A percentile compares a stretch with the other conserved stretches of the same genome.
These are phyloP conservation scores for Boletellus sp. DNA, from an alignment of 1,284 basidiomycete genomes.

Conservation along the genomic window DNA sequence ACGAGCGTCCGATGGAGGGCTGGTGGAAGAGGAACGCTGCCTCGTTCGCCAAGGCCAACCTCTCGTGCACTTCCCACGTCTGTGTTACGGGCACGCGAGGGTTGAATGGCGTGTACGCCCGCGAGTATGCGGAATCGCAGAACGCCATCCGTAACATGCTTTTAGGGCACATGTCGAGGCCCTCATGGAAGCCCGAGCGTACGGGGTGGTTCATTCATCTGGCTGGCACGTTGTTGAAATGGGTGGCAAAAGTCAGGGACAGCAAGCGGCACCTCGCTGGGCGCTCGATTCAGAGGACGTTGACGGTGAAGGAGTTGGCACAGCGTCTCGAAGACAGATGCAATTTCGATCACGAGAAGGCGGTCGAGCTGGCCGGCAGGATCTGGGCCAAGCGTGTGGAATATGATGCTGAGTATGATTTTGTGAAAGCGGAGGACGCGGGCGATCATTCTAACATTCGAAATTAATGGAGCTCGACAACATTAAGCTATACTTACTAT, in stretches of 20 bases:
- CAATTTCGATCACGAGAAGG: constrained; percentile 13
- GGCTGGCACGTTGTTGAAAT: constrained; percentile 21
- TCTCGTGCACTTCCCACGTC: constrained; percentile 20
- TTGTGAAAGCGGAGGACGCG: constrained; percentile 8
- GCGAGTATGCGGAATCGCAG: constrained; percentile 16
- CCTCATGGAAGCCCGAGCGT: constrained; percentile 20
- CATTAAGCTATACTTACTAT: not conserved
- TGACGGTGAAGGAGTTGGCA: constrained; percentile 19
- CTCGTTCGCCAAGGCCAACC: constrained; percentile 5
- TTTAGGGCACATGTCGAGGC: constrained; percentile 12
- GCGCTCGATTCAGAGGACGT: not conserved
- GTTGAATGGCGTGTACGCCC: constrained; percentile 8
- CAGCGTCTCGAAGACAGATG: constrained; percentile 17
- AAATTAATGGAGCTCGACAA: not conserved
- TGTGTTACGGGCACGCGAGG: constrained; percentile 24
- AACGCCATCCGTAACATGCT: constrained; percentile 17
- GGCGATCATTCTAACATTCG: not conserved
- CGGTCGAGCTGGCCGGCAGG: constrained; percentile 10
- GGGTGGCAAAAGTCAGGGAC: constrained; percentile 12
- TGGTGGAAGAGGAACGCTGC: constrained; percentile 21
- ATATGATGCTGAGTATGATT: not conserved
- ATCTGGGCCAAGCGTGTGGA: constrained; percentile 21
- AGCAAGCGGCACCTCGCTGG: not conserved
- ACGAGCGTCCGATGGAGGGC: constrained; percentile 22
- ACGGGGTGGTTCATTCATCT: constrained; percentile 22